These are phyloP conservation scores for Passiflora organensis DNA, from an alignment of 345 rosid species.

Conservation along the genomic window DNA sequence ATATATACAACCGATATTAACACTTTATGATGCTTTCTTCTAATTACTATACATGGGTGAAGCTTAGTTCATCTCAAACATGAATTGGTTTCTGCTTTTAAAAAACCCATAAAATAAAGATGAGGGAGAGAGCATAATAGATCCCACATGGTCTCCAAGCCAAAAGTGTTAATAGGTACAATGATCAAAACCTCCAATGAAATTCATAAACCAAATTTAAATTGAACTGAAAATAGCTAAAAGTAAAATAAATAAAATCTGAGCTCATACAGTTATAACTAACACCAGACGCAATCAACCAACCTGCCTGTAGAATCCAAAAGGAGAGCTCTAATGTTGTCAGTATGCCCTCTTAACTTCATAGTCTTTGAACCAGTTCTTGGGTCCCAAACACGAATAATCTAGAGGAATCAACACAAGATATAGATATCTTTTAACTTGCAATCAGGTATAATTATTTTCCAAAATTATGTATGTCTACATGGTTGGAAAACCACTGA, in stretches of 20 bases:
- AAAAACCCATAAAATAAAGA: background rate
- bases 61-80: no score
- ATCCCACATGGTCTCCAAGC: no score
- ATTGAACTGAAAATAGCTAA: background rate
- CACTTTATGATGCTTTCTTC: no score
- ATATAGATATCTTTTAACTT: background rate
- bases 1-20: no score
- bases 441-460: background rate
- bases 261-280: background rate
- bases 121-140: background rate
- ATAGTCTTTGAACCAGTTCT: slow-evolving; percentile 91
- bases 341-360: slow-evolving; percentile 96
- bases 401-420: slow-evolving; percentile 39
- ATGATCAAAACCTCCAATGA: background rate
- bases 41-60: no score
- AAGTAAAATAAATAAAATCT: background rate
- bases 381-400: slow-evolving; percentile 99
- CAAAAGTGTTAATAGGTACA: background rate
- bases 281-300: slow-evolving; percentile 19
- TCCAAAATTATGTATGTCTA: background rate
- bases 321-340: slow-evolving; percentile 88
- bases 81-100: no score
- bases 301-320: slow-evolving; percentile 94
- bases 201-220: background rate
- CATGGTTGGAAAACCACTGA: background rate